phyloP scores from a whole-genome alignment of 805 yeast genomes.

The Jamesozyma spencerorum region DNA sequence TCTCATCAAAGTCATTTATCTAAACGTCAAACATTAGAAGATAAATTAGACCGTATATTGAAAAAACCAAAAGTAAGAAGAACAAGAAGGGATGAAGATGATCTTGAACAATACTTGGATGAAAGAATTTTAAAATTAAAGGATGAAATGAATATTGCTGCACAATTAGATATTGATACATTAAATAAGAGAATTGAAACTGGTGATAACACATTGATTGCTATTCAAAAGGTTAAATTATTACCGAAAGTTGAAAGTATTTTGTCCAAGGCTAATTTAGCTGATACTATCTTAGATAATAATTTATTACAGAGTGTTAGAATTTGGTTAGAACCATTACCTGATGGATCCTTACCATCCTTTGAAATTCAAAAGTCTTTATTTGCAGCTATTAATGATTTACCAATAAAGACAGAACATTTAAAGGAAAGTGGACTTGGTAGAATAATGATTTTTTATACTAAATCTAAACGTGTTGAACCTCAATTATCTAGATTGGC shows the following conservation, averaged over 20 bases:
- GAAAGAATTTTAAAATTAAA: constrained; percentile 75
- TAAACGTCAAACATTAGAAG: constrained; percentile 72
- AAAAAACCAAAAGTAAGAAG: constrained; percentile 55
- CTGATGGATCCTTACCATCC: constrained; percentile 96
- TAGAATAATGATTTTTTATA: constrained; percentile 86
- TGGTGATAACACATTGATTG: constrained; percentile 32
- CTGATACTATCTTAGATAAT: constrained; percentile 89
- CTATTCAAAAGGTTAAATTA: constrained; percentile 59
- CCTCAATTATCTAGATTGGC: constrained; percentile 78
- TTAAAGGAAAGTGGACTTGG: constrained; percentile 91
- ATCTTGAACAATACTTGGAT: constrained; percentile 90
- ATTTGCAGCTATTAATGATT: constrained; percentile 58
- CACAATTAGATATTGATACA: constrained; percentile 59
- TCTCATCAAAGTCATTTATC: constrained; percentile 23
- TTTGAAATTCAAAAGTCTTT: constrained; percentile 88
- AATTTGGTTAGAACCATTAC: constrained; percentile 96
- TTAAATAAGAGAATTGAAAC: constrained; percentile 36
- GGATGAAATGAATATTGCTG: constrained; percentile 83
- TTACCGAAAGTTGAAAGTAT: constrained; percentile 71
- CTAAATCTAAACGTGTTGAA: constrained; percentile 82
- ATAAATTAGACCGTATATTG: constrained; percentile 65
- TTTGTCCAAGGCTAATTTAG: constrained; percentile 71
- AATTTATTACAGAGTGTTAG: constrained; percentile 87
- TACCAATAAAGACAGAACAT: constrained; percentile 94
- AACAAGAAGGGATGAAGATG: constrained; percentile 76